Conservation (phyloP, 257 asterid species). For the Solanum stenotomum region DNA sequence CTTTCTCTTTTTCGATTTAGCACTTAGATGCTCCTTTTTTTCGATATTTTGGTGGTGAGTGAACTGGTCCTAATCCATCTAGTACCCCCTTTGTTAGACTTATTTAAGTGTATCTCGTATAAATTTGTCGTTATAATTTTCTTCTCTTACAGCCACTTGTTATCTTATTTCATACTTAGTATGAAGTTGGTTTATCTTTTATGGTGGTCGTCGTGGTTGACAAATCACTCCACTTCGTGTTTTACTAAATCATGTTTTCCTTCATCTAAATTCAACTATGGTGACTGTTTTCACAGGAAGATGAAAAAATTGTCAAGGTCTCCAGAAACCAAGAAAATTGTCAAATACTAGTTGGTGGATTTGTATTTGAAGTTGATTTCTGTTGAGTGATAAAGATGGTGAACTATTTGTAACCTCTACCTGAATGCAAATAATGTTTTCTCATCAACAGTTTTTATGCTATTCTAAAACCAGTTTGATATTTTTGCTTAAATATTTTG, state of each 20-base stretch:
- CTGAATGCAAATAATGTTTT: background rate
- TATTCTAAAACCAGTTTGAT: background rate
- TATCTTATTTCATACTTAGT: background rate
- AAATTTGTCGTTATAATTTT: background rate
- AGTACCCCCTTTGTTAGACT: background rate
- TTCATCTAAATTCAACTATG: background rate
- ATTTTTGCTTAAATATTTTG: background rate
- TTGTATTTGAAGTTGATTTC: background rate
- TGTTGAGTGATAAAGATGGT: slow-evolving; percentile 2
- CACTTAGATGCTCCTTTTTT: background rate
- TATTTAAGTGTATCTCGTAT: background rate
- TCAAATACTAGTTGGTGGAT: background rate
- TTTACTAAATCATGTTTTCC: background rate
- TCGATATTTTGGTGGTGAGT: background rate
- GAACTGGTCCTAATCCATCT: background rate
- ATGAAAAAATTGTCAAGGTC: background rate
- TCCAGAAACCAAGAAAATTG: background rate
- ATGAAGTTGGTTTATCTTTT: background rate
- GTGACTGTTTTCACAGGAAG: background rate
- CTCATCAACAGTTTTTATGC: background rate
- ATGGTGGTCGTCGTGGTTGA: background rate
- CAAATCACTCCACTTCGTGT: background rate
- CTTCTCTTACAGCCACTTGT: background rate
- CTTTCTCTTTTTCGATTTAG: background rate
- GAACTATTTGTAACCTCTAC: background rate